Evolutionary conservation across 2,329 filamentous ascomycete species (phyloP).

Genomic region (Chaetothyriales sp.): DNA sequence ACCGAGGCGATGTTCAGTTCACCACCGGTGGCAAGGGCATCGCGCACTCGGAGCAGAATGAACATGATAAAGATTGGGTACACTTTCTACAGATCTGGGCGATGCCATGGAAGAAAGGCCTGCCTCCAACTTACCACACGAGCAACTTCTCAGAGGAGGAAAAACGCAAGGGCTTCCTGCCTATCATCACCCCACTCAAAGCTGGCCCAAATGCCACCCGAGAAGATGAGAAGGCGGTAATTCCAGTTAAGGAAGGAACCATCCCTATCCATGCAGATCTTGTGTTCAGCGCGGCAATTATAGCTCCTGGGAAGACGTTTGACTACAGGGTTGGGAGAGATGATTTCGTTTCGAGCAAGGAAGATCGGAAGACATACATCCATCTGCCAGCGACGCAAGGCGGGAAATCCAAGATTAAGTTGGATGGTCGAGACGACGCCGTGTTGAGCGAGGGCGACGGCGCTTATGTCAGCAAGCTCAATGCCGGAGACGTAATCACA

Average conservation of each 20-base stretch:
- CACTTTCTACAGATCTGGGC: constrained; percentile 89
- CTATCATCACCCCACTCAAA: constrained; percentile 62
- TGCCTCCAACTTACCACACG: constrained; percentile 66
- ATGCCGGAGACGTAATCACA: constrained; percentile 48
- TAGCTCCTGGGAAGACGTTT: constrained; percentile 52
- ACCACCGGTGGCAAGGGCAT: constrained; percentile 74
- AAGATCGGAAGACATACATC: constrained; percentile 57
- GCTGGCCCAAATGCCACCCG: constrained; percentile 48
- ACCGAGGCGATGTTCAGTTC: constrained; percentile 74
- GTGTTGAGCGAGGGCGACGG: constrained; percentile 66
- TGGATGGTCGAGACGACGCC: constrained; percentile 44
- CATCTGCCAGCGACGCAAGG: constrained; percentile 69
- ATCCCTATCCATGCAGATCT: constrained; percentile 79
- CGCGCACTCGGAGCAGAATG: constrained; percentile 70
- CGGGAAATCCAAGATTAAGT: constrained; percentile 57
- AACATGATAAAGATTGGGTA: constrained; percentile 55
- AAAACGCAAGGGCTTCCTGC: constrained; percentile 57
- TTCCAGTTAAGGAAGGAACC: constrained; percentile 48
- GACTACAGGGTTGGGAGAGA: constrained; percentile 56
- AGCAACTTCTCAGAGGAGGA: constrained; percentile 56
- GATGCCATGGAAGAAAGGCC: constrained; percentile 58
- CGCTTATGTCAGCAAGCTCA: constrained; percentile 56
- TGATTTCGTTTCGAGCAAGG: constrained; percentile 26
- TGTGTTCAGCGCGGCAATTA: constrained; percentile 65
- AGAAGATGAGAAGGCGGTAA: constrained; percentile 50